A percentile compares a stretch with the other conserved stretches of the same genome.
These are phyloP conservation scores for Lotus japonicus DNA, from an alignment of 306 rosid genomes.

Conservation along the genomic window DNA sequence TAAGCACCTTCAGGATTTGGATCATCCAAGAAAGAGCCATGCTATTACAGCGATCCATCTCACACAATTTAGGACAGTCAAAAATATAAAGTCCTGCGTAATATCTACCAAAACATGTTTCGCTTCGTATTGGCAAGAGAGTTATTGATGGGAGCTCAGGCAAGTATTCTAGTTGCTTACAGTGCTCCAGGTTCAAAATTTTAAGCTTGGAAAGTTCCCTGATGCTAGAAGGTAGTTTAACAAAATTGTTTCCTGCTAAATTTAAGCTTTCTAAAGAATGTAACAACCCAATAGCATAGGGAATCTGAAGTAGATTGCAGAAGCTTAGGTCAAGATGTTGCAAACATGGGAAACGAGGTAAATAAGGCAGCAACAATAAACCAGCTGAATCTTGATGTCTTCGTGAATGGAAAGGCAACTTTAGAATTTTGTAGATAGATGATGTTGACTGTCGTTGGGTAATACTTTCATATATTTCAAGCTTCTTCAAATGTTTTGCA, in stretches of 20 bases:
- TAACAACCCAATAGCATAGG: background rate
- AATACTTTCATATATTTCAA: no score
- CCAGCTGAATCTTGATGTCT: background rate
- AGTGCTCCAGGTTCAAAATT: background rate
- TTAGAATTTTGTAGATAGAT: background rate
- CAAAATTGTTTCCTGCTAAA: slow-evolving; percentile 1
- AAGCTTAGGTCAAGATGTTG: background rate
- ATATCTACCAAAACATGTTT: no score
- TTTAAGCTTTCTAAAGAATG: background rate
- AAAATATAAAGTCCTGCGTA: no score
- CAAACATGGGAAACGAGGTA: background rate
- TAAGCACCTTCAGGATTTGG: background rate
- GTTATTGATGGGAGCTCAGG: background rate
- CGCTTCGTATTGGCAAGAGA: no score
- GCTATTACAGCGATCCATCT: no score
- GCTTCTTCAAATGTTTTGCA: background rate
- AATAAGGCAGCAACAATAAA: background rate
- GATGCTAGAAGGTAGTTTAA: background rate
- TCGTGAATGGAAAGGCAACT: background rate
- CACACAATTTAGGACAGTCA: no score
- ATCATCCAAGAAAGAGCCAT: background rate
- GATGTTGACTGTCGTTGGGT: no score
- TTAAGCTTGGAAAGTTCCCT: background rate
- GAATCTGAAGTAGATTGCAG: background rate
- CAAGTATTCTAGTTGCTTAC: background rate